Base-by-base conservation (phyloP, 306 rosid genomes). In the Prunus mongolica region DNA sequence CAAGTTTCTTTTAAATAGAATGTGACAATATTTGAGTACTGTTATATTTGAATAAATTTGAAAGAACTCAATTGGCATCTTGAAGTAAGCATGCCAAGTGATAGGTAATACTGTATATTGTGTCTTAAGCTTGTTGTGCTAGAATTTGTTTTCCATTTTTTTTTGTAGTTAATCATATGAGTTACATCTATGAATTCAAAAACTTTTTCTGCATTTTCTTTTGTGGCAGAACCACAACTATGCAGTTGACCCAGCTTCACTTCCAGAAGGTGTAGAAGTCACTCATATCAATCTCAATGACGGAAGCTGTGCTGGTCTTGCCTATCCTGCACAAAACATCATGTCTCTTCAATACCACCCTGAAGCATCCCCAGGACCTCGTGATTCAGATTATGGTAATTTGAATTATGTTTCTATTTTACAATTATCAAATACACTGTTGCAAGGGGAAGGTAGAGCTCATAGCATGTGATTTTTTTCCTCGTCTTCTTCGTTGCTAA, bases 291-390 rank as follows among this genome's bases (percentile, higher is more conserved):
- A 92, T 83, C 97, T 92, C 14, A 95, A 95, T 8, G 96, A 95
- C 73, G 87, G 92, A 78, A 95, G 92, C 79, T 92, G 96, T 74
- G 97, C 97, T 10, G 98, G 98, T 49, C 95, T 95, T 71, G 89
- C 96, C 45, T 95, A 84, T 74, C 96, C 97, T 13, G 88, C 96
- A 54, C 78, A 71, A 69, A 88, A 82, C 70, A 81, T 92, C 16
- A 88, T 95, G 96, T 95, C 98, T 61, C 91, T 95, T 82, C 97
- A 95, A 73, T 92, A 92, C 88, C 98, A 95, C 79, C 98, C 98
- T 41, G 97, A 95, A 89, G 97, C 98, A 55, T 95, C 98, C 24
- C 98, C 98, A 0, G 98, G 98, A 72, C 98, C 97, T 79, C 98
- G 90, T 76, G 98, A 95, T 87, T 92, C 97, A 7, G 98, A 95